Conservation (phyloP, 2,329 filamentous ascomycete species). For the Fusarium duplospermum region DNA sequence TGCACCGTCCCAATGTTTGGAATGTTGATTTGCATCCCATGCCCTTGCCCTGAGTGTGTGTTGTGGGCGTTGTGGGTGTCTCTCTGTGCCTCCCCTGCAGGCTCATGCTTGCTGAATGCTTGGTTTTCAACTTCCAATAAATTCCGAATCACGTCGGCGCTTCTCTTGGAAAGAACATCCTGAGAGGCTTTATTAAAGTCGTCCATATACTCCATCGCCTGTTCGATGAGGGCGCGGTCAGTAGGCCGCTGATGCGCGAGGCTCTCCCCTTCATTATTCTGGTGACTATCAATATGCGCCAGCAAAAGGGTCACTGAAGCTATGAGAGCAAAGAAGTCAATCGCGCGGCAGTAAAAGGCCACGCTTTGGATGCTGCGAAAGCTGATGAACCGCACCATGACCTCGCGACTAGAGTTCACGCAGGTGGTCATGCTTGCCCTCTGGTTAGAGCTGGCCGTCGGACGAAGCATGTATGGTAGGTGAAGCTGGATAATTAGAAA, state of each 20-base stretch:
- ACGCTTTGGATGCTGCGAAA: neutral
- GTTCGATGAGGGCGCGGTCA: constrained; percentile 19
- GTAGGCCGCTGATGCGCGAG: constrained; percentile 16
- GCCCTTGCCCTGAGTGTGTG: neutral
- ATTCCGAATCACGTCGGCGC: neutral
- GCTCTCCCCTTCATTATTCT: neutral
- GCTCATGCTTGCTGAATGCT: neutral
- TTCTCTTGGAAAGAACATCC: neutral
- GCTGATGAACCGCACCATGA: neutral
- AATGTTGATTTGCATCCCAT: neutral
- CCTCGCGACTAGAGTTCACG: neutral
- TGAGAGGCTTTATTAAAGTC: neutral
- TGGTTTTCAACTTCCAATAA: neutral
- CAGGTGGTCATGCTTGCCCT: neutral
- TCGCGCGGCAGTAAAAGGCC: neutral
- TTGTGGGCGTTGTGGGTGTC: neutral
- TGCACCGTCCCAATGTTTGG: neutral
- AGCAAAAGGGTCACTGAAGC: neutral
- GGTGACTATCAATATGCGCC: neutral
- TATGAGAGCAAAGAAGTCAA: neutral
- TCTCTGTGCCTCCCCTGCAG: neutral
- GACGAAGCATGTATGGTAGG: neutral
- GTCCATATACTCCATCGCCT: constrained; percentile 8
- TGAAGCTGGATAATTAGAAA: neutral
- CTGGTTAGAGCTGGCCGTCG: neutral